Conservation (phyloP, 768 basidiomycete species). For the Leccinum rimulosum region DNA sequence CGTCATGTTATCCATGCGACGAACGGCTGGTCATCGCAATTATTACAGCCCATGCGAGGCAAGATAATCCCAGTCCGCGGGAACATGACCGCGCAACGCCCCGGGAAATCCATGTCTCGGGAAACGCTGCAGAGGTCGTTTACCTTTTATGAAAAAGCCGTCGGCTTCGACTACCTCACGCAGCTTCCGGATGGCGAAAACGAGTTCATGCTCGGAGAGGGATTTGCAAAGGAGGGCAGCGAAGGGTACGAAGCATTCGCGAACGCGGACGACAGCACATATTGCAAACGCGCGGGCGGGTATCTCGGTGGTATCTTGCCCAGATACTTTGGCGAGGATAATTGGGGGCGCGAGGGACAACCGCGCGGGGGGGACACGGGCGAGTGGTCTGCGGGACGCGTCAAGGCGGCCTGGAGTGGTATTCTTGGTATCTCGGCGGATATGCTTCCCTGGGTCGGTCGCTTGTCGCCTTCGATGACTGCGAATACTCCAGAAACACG, state of each 20-base stretch:
- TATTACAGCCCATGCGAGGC: conserved; percentile 59
- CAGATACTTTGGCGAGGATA: conserved; percentile 48
- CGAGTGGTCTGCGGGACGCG: conserved; percentile 42
- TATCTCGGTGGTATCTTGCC: conserved; percentile 48
- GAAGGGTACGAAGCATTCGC: conserved; percentile 36
- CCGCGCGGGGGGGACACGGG: conserved; percentile 9
- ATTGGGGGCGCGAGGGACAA: conserved; percentile 40
- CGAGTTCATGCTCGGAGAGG: conserved; percentile 67
- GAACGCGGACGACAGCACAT: conserved; percentile 37
- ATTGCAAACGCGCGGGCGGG: conserved; percentile 29
- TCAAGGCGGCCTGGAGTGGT: conserved; percentile 62
- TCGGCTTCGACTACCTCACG: conserved; percentile 65
- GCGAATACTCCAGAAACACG: conserved; percentile 11
- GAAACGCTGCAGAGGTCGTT: conserved; percentile 50
- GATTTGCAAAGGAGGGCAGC: conserved; percentile 37
- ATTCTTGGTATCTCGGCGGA: conserved; percentile 64
- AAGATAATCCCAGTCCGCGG: conserved; percentile 63
- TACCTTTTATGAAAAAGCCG: conserved; percentile 47
- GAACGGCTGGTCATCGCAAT: conserved; percentile 77
- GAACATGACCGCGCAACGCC: conserved; percentile 63
- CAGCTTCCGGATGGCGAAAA: conserved; percentile 47
- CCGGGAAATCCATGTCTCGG: conserved; percentile 35
- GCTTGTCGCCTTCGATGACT: conserved; percentile 48
- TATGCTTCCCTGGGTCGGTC: conserved; percentile 68
- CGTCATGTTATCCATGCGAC: conserved; percentile 79